These are phyloP conservation scores for Penicillium daleae DNA, from an alignment of 495 filamentous ascomycete genomes.

Conservation along the genomic window DNA sequence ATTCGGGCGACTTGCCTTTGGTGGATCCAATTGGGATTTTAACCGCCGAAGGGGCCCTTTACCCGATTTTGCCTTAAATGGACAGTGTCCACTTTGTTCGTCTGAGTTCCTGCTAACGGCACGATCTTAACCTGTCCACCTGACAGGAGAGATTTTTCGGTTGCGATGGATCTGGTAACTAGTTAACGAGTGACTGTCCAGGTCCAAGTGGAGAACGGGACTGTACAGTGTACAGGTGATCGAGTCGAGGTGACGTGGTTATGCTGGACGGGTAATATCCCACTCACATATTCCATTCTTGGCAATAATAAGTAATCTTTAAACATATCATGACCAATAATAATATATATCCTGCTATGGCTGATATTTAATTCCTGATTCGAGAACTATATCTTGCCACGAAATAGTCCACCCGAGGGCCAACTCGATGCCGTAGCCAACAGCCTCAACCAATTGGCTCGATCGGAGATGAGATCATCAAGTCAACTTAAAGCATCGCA, in stretches of 20 bases:
- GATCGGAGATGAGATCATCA: neutral
- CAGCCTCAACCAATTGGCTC: neutral
- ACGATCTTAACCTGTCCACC: neutral
- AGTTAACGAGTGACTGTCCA: too few relatives aligned
- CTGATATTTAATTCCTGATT: neutral
- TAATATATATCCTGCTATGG: neutral
- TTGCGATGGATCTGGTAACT: too few relatives aligned
- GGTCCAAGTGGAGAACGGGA: neutral
- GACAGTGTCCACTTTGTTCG: neutral
- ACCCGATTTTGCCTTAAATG: conserved; percentile 22
- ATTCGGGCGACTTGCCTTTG: conserved; percentile 14
- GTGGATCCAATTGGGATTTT: conserved; percentile 29
- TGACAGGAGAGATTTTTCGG: neutral
- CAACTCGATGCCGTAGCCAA: neutral
- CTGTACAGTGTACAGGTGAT: neutral
- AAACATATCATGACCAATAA: neutral
- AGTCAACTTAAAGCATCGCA: neutral
- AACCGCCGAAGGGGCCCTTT: conserved; percentile 28
- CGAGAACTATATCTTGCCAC: neutral
- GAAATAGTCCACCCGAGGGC: too few relatives aligned
- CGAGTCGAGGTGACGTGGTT: neutral
- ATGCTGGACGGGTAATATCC: neutral
- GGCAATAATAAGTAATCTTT: too few relatives aligned
- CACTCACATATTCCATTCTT: neutral
- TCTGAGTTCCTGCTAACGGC: conserved; percentile 4